Conservation (phyloP, 2,329 filamentous ascomycete genomes). For the Fusarium devonianum region DNA sequence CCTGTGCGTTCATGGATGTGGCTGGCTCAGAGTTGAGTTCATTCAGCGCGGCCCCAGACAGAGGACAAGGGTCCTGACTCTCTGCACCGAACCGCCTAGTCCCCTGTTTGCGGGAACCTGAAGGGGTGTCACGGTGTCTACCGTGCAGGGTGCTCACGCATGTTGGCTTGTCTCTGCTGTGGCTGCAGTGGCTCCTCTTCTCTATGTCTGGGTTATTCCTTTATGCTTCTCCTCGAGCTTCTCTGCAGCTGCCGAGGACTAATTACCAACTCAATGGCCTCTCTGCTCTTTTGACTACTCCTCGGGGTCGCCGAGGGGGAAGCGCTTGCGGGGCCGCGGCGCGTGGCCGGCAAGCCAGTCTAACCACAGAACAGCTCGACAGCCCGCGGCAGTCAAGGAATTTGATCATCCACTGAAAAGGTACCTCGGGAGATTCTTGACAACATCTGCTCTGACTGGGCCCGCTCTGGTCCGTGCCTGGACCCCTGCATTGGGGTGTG, state of each 20-base stretch:
- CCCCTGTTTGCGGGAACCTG: neutral
- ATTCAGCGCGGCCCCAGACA: slow-evolving; percentile 27
- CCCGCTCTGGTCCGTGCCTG: neutral
- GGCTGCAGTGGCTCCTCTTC: slow-evolving; percentile 9
- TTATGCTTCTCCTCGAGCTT: neutral
- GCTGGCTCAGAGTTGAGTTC: slow-evolving; percentile 36
- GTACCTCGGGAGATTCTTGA: slow-evolving; percentile 9
- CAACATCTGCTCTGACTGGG: slow-evolving; percentile 13
- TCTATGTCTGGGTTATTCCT: neutral
- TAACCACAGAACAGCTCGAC: slow-evolving; percentile 24
- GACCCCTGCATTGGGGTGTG: neutral
- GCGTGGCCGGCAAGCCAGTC: slow-evolving; percentile 26
- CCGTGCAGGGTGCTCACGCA: neutral
- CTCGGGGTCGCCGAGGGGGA: slow-evolving; percentile 32
- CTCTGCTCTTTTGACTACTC: slow-evolving; percentile 9
- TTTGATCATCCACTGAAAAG: neutral
- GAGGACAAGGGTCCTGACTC: slow-evolving; percentile 34
- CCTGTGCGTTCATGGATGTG: no score
- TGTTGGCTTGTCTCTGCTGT: slow-evolving; percentile 3
- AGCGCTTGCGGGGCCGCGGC: slow-evolving; percentile 30
- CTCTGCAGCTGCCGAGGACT: slow-evolving; percentile 12
- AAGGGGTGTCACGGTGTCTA: no score
- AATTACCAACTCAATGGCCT: slow-evolving; percentile 2
- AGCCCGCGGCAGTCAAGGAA: slow-evolving; percentile 6
- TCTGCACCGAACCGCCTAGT: slow-evolving; percentile 5